A percentile compares a stretch with the other conserved stretches of the same genome.
phyloP scores from a whole-genome alignment of 805 yeast genomes.

The Candida vaughaniae region DNA sequence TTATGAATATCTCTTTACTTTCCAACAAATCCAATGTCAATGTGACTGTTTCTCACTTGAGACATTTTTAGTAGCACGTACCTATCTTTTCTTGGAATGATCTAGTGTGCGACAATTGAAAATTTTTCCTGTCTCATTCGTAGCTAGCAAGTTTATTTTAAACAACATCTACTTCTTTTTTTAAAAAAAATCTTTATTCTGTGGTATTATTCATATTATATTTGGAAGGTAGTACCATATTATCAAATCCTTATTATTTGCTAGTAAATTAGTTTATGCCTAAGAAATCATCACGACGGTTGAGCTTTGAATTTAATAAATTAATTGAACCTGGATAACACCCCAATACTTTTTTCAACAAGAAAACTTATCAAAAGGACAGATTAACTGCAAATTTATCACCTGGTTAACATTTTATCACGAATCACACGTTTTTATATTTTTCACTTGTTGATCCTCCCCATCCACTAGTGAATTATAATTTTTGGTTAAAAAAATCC shows the following conservation, averaged over 20 bases:
- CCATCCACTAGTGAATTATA: constrained; percentile 30
- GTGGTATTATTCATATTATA: constrained; percentile 3
- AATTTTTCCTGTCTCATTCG: constrained; percentile 1
- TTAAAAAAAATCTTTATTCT: background rate
- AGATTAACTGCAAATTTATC: background rate
- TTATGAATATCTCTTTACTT: no score
- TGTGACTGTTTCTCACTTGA: constrained; percentile 1
- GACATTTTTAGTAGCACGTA: constrained; percentile 1
- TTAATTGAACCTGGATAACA: constrained; percentile 47
- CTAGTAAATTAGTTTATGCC: constrained; percentile 34
- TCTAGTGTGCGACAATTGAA: constrained; percentile 7
- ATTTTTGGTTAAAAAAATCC: constrained; percentile 18
- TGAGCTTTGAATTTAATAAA: constrained; percentile 23
- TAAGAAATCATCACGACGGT: constrained; percentile 45
- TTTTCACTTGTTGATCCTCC: constrained; percentile 36
- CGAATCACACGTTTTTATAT: constrained; percentile 16
- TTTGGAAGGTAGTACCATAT: constrained; percentile 4
- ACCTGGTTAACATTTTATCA: no score
- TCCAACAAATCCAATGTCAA: no score
- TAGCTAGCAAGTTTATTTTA: background rate
- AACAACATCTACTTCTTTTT: background rate
- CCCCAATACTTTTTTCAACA: background rate
- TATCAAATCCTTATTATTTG: constrained; percentile 2
- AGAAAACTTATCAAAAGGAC: background rate
- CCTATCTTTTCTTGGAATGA: constrained; percentile 4